These are phyloP conservation scores for Flaveria bidentis DNA, from an alignment of 129 eudicot genomes.

Conservation along the genomic window DNA sequence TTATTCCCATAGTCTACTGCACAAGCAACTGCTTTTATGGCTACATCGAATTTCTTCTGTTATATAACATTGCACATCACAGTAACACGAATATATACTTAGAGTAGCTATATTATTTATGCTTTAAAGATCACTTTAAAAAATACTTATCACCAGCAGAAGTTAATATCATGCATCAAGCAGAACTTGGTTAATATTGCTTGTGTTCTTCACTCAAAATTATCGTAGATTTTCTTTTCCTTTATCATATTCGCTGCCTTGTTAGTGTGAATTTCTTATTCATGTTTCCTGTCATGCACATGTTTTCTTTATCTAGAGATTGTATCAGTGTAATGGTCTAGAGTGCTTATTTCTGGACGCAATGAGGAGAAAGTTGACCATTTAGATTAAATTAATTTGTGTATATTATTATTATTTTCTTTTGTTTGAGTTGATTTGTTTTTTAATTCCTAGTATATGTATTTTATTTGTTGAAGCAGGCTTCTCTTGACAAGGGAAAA, in stretches of 20 bases:
- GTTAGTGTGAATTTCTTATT: not conserved
- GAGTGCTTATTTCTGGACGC: conserved; percentile 2
- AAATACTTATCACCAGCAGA: not conserved
- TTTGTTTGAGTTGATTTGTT: conserved; percentile 16
- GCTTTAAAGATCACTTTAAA: too few relatives aligned
- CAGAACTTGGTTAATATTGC: not conserved
- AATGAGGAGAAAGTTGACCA: not conserved
- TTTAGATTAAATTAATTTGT: not conserved
- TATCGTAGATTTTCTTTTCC: conserved; percentile 4
- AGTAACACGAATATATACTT: not conserved
- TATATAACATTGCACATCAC: not conserved
- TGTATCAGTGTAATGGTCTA: not conserved
- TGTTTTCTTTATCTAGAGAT: conserved; percentile 6
- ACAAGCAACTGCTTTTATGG: conserved; percentile 3
- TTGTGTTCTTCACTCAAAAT: not conserved
- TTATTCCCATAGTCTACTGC: not conserved
- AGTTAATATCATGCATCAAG: conserved; percentile 1
- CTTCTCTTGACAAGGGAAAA: conserved; percentile 59
- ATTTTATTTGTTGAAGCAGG: conserved; percentile 50
- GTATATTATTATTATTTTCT: not conserved
- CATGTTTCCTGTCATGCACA: conserved; percentile 4
- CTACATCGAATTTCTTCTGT: conserved; percentile 1
- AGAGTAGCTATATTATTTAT: not conserved
- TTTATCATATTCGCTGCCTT: not conserved
- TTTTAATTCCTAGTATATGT: conserved; percentile 16